A percentile compares a stretch with the other conserved stretches of the same genome.
Evolutionary conservation across 768 basidiomycete genomes (phyloP).

Genomic region (Kwoniella dendrophila): DNA sequence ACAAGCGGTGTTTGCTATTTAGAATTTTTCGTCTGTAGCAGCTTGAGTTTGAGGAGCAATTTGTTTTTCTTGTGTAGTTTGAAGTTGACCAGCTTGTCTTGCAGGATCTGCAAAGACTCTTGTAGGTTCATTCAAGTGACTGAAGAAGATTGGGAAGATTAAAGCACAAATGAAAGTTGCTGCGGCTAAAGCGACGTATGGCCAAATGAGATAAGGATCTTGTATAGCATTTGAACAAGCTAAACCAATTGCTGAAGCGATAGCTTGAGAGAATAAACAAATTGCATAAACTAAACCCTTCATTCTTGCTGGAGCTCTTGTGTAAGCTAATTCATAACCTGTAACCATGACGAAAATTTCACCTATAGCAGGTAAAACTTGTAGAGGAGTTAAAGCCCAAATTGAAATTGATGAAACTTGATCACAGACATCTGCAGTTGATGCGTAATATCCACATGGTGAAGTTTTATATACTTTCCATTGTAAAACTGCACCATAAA

Average conservation of each 20-base stretch:
- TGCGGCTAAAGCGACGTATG: conserved; percentile 41
- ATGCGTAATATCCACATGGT: conserved; percentile 53
- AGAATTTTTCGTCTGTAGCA: conserved; percentile 5
- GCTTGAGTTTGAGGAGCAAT: neutral
- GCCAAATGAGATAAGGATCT: conserved; percentile 55
- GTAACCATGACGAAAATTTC: conserved; percentile 55
- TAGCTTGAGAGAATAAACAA: conserved; percentile 49
- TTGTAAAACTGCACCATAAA: conserved; percentile 54
- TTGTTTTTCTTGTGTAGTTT: neutral
- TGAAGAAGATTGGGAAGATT: conserved; percentile 48
- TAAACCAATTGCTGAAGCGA: conserved; percentile 48
- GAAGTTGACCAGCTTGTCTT: conserved; percentile 39
- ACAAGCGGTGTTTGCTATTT: neutral
- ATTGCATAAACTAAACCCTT: conserved; percentile 55
- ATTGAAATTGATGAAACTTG: conserved; percentile 38
- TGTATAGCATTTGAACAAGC: conserved; percentile 47
- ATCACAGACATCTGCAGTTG: conserved; percentile 36
- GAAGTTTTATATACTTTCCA: conserved; percentile 52
- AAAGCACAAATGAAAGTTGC: conserved; percentile 39
- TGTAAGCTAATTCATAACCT: conserved; percentile 55
- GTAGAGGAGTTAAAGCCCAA: conserved; percentile 49
- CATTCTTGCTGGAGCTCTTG: conserved; percentile 54
- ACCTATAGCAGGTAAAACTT: conserved; percentile 40
- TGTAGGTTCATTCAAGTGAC: conserved; percentile 48
- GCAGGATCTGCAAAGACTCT: conserved; percentile 33